Evolutionary conservation across 1,284 basidiomycete genomes (phyloP).

Genomic region (Leccinum huronense): DNA sequence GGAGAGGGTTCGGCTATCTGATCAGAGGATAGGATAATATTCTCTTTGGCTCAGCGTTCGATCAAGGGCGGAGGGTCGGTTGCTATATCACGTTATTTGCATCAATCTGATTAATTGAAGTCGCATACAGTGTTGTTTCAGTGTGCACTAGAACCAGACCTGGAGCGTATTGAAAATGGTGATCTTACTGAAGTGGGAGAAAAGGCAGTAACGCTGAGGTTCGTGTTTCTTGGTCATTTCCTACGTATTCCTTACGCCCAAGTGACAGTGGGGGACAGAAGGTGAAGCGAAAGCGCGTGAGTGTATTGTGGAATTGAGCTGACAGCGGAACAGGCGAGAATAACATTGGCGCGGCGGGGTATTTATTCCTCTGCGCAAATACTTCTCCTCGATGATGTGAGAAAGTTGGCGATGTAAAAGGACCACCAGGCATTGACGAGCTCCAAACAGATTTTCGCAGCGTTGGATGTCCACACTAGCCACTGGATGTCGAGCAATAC

Average conservation of each 20-base stretch:
- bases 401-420: slow-evolving; percentile 12
- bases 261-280: slow-evolving; percentile 14
- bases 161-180: slow-evolving; percentile 57
- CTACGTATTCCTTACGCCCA: neutral
- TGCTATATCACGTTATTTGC: neutral
- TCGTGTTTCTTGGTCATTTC: slow-evolving; percentile 3
- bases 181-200: slow-evolving; percentile 41
- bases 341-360: slow-evolving; percentile 42
- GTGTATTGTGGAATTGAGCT: neutral
- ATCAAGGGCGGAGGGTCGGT: slow-evolving; percentile 14
- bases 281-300: slow-evolving; percentile 4
- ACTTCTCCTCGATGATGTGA: slow-evolving; percentile 41
- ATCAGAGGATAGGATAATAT: slow-evolving; percentile 12
- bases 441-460: slow-evolving; percentile 26
- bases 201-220: slow-evolving; percentile 32
- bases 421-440: slow-evolving; percentile 31
- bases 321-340: slow-evolving; percentile 31
- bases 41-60: slow-evolving; percentile 12
- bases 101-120: neutral
- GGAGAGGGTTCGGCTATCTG: slow-evolving; percentile 26
- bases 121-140: slow-evolving; percentile 47
- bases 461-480: slow-evolving; percentile 53
- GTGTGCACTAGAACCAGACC: slow-evolving; percentile 57
- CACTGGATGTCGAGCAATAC: slow-evolving; percentile 64
- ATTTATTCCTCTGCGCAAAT: slow-evolving; percentile 40